Evolutionary conservation across 1,139 yeast genomes (phyloP), one percentile per base, ranked within the genome.

Genomic region (Suhomyces terraborum): DNA sequence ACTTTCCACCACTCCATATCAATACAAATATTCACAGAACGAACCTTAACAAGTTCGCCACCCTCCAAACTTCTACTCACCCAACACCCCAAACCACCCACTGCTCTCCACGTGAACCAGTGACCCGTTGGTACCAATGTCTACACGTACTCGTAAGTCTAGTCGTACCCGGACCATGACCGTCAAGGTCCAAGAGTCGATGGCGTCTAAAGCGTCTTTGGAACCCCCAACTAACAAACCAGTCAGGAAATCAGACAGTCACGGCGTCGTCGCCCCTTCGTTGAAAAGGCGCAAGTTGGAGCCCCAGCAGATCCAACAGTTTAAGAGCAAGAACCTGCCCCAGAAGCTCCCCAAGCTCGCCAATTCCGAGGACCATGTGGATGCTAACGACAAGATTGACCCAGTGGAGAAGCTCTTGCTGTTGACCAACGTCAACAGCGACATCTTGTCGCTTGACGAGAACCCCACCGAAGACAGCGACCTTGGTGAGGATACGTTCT

Each of bases 391-490:
- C 47, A 64, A 55, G 43, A 66, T 71, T 30, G 77, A 72, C 47
- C 77, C 77, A 4, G 75, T 72, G 39, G 75, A 71, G 51, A 71
- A 64, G 48, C 59, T 72, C 32, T 58, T 72, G 41, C 66, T 72
- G 44, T 62, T 69, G 43, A 66, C 73, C 21, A 64, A 56, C 42
- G 52, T 58, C 25, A 59, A 66, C 48, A 57, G 56, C 30, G 69
- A 64, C 44, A 61, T 58, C 31, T 54, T 66, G 38, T 55, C 55
- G 23, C 47, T 59, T 43, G 64, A 61, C 20, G 42, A 33, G 3
- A 44, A 40, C 10, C 45, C 35, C n/a, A 22, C 27, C 14, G 25
- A 24, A 14, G 31, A 32, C n/a, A 26, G 25, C 8, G 29, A 18
- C 19, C 27, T 14, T n/a, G n/a, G n/a, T n/a, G n/a, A n/a, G n/a